phyloP scores from a whole-genome alignment of 140 eudicot species.

The Ambrosia hybrid region DNA sequence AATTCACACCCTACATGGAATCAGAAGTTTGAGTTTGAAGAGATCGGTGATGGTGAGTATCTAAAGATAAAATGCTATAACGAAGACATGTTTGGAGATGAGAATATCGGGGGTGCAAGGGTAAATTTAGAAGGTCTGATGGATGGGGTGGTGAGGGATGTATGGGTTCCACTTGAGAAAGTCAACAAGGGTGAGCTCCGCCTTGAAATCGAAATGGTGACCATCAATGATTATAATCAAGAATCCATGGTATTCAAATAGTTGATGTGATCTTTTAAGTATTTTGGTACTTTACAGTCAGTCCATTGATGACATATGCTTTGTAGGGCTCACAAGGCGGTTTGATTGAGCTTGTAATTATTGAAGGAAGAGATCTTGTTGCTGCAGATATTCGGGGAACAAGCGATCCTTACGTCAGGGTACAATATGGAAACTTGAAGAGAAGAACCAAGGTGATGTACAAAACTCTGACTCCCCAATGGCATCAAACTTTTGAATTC shows the following conservation, averaged over 20 bases:
- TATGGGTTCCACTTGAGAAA: slow-evolving; percentile 88
- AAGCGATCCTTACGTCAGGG: slow-evolving; percentile 91
- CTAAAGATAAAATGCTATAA: slow-evolving; percentile 67
- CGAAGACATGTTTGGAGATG: slow-evolving; percentile 82
- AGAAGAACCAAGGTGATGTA: slow-evolving; percentile 76
- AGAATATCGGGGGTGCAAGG: slow-evolving; percentile 86
- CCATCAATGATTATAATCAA: slow-evolving; percentile 50
- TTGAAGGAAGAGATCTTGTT: slow-evolving; percentile 86
- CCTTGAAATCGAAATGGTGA: slow-evolving; percentile 70
- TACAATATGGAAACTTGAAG: slow-evolving; percentile 81
- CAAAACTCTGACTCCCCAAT: slow-evolving; percentile 77
- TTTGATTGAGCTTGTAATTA: slow-evolving; percentile 80
- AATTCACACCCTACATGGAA: slow-evolving; percentile 70
- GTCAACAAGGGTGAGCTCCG: slow-evolving; percentile 85
- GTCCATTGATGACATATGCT: too few relatives aligned
- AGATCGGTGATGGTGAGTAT: slow-evolving; percentile 79
- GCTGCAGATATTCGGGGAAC: slow-evolving; percentile 98
- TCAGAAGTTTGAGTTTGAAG: slow-evolving; percentile 93
- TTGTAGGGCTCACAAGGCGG: slow-evolving; percentile 58
- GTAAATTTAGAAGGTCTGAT: slow-evolving; percentile 87
- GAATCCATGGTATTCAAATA: slow-evolving; percentile 51
- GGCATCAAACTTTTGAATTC: slow-evolving; percentile 97
- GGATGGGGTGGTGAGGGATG: slow-evolving; percentile 78
- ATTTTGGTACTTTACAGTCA: too few relatives aligned
- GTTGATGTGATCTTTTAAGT: not conserved